These are phyloP conservation scores for Lentinus tigrinus DNA, from an alignment of 768 basidiomycete genomes.

Conservation along the genomic window DNA sequence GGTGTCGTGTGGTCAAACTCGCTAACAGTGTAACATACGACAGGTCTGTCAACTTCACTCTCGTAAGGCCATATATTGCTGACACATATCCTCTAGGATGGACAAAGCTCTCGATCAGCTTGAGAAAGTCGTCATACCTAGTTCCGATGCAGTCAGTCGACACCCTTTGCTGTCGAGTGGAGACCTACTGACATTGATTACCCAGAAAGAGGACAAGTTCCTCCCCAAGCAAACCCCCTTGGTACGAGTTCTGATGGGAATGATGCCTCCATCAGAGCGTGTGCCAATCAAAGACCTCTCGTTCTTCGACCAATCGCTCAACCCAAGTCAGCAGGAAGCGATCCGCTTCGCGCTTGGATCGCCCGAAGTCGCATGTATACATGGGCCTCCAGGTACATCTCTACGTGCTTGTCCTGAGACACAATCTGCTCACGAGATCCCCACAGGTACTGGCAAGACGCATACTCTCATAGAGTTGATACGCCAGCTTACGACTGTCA, in stretches of 20 bases:
- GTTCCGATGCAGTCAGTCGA: slow-evolving; percentile 12
- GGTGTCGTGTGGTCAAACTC: slow-evolving; percentile 82
- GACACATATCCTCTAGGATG: slow-evolving; percentile 55
- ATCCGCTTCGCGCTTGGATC: slow-evolving; percentile 81
- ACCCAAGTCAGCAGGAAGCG: slow-evolving; percentile 81
- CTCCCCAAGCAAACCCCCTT: slow-evolving; percentile 48
- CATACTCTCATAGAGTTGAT: slow-evolving; percentile 94
- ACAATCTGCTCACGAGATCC: neutral
- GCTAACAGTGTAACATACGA: slow-evolving; percentile 93
- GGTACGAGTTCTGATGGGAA: slow-evolving; percentile 70
- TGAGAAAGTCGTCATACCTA: slow-evolving; percentile 41
- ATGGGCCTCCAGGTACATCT: slow-evolving; percentile 89
- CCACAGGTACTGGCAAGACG: slow-evolving; percentile 86
- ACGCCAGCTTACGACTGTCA: slow-evolving; percentile 65
- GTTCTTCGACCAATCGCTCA: slow-evolving; percentile 78
- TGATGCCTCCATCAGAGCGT: slow-evolving; percentile 45
- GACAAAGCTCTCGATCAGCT: slow-evolving; percentile 74
- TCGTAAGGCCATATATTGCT: neutral
- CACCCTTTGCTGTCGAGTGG: neutral
- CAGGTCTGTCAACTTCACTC: slow-evolving; percentile 42
- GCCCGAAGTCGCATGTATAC: slow-evolving; percentile 85
- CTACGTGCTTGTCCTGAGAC: neutral
- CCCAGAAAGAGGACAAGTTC: slow-evolving; percentile 40
- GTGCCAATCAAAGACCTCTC: slow-evolving; percentile 40
- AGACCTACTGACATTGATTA: too few relatives aligned